Evolutionary conservation across 805 yeast species (phyloP), one percentile per base, ranked within the genome.

Genomic region (Komagataella ulmi): DNA sequence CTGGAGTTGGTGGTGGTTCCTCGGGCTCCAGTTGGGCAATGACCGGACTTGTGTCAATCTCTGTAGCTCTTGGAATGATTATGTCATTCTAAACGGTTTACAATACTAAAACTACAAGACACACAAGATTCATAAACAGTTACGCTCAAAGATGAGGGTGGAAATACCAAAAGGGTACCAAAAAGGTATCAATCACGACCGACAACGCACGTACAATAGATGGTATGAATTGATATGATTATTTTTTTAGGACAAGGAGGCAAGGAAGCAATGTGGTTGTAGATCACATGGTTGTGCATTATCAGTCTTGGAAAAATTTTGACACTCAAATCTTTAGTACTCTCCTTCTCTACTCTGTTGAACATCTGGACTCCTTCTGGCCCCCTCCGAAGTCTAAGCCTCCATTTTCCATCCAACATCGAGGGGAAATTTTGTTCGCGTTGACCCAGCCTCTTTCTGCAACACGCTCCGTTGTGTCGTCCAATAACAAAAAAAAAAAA

Each of bases 1-100:
- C 54, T 45, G 46, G 53, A 21, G 55, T 48, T 17, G 54, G 63
- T 24, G 47, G 51, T 14, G 50, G 59, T n/a, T n/a, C 57, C 8
- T 43, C 58, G 10, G 10, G 17, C 48, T 44, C 50, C 54, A 17
- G 47, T 50, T n/a, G 40, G 40, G 40, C 40, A 10, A 30, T 30
- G 40, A 30, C 40, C 40, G 40, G 40, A 4, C 40, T 30, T 30
- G 40, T 30, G n/a, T 30, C 40, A 5, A 30, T 30, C 8, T 30
- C 40, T 3, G 40, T 30, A 30, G 40, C 40, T 30, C 40, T 30
- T 30, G 40, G 40, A 30, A 30, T 30, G 40, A 10, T 30, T 30
- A 30, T 30, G 40, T 30, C 40, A 30, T 30, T 30, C 40, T 30
- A 30, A 30, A n/a, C 40, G 14, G 40, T 21, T 21, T 6, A 21